phyloP scores from a whole-genome alignment of 2,329 filamentous ascomycete species.

The Ascochyta koolunga region DNA sequence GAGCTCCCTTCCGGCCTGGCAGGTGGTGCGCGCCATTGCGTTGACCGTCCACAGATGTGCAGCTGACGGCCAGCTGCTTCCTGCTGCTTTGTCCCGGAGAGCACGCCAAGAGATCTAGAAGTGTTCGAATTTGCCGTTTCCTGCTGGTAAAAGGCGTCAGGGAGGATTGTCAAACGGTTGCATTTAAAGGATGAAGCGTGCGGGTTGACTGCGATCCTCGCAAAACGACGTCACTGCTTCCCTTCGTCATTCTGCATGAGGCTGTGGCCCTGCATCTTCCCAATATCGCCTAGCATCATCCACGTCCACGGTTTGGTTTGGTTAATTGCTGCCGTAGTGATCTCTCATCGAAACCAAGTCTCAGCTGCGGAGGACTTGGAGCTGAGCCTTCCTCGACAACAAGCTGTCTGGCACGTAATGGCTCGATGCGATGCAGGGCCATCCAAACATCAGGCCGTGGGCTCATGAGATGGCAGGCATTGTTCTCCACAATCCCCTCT shows the following conservation, averaged over 20 bases:
- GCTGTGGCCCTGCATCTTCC: constrained; percentile 25
- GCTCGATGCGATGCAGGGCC: background rate
- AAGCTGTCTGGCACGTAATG: background rate
- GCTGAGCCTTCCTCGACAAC: too few relatives aligned
- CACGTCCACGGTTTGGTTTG: background rate
- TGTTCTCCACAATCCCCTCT: constrained; percentile 15
- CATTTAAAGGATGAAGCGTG: constrained; percentile 26
- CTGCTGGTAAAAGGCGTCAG: constrained; percentile 20
- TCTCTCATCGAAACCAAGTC: background rate
- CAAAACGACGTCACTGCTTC: constrained; percentile 35
- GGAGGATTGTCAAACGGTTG: constrained; percentile 26
- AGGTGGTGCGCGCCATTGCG: background rate
- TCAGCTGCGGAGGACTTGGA: background rate
- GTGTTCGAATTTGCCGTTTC: constrained; percentile 36
- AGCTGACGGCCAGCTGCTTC: constrained; percentile 19
- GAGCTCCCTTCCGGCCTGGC: constrained; percentile 21
- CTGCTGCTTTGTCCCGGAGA: constrained; percentile 27
- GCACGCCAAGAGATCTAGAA: constrained; percentile 44
- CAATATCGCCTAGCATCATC: background rate
- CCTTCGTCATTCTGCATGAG: constrained; percentile 39
- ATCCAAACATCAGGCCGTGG: background rate
- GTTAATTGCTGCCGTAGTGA: background rate
- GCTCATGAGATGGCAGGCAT: background rate
- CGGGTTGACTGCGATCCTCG: constrained; percentile 24
- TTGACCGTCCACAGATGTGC: constrained; percentile 14